phyloP scores from a whole-genome alignment of 2,329 filamentous ascomycete species.

The Dryadomyces quercivorus region DNA sequence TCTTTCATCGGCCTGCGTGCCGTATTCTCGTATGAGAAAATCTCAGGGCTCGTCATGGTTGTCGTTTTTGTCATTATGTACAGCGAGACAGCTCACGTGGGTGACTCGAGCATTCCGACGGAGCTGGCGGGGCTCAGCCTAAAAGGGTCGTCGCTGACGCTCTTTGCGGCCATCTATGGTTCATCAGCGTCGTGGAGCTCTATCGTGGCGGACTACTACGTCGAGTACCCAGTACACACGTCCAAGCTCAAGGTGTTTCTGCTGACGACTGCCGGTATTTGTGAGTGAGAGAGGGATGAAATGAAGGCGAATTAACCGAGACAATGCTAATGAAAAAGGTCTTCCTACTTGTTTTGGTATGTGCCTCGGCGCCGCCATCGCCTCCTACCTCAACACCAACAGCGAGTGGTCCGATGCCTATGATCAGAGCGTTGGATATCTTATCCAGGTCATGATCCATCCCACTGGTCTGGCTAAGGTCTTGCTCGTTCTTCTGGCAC shows the following conservation, averaged over 20 bases:
- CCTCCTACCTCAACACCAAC: constrained; percentile 42
- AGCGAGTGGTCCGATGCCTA: constrained; percentile 43
- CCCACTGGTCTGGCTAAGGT: constrained; percentile 51
- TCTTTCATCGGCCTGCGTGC: constrained; percentile 38
- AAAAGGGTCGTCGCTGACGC: constrained; percentile 26
- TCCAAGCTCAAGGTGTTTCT: constrained; percentile 33
- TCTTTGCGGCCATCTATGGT: constrained; percentile 34
- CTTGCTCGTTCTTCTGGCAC: constrained; percentile 44
- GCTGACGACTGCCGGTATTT: constrained; percentile 33
- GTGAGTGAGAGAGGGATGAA: constrained; percentile 7
- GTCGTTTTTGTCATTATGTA: constrained; percentile 37
- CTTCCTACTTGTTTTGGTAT: constrained; percentile 41
- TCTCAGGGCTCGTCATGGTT: constrained; percentile 34
- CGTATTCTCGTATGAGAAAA: constrained; percentile 36
- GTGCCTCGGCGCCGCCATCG: constrained; percentile 51
- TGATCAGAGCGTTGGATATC: constrained; percentile 41
- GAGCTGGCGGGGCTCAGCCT: constrained; percentile 22
- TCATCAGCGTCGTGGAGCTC: constrained; percentile 35
- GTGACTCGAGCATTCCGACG: constrained; percentile 24
- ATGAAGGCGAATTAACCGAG: too few relatives aligned
- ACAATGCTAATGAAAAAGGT: constrained; percentile 8
- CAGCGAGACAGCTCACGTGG: constrained; percentile 28
- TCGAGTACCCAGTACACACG: constrained; percentile 33
- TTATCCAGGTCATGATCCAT: constrained; percentile 46
- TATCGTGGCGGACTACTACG: constrained; percentile 32